phyloP scores from a whole-genome alignment of 129 eudicot genomes.

The Pittosporum tobira region DNA sequence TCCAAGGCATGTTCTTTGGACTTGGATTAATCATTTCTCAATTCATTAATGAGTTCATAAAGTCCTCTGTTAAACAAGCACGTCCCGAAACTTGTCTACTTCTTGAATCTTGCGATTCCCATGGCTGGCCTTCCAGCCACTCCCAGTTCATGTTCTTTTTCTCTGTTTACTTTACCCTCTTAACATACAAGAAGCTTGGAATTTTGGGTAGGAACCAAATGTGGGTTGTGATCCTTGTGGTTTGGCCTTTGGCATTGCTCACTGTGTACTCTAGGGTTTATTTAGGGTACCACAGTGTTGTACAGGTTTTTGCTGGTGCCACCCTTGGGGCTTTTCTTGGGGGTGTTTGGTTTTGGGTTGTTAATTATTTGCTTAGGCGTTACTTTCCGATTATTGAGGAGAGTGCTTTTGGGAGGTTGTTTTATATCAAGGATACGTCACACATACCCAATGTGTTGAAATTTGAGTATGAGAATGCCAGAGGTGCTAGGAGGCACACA shows the following conservation, averaged over 20 bases:
- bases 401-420: conserved; percentile 55
- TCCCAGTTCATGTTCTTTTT: conserved; percentile 89
- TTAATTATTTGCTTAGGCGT: conserved; percentile 32
- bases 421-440: conserved; percentile 78
- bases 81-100: conserved; percentile 66
- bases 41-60: conserved; percentile 56
- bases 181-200: conserved; percentile 37
- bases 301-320: conserved; percentile 85
- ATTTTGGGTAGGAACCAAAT: conserved; percentile 34
- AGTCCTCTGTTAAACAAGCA: conserved; percentile 48
- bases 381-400: conserved; percentile 58
- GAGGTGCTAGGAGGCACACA: conserved; percentile 60
- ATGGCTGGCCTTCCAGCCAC: conserved; percentile 93
- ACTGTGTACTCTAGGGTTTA: conserved; percentile 82
- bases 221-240: conserved; percentile 28
- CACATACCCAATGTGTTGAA: conserved; percentile 70
- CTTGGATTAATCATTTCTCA: conserved; percentile 62
- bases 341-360: conserved; percentile 67
- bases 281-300: conserved; percentile 80
- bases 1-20: conserved; percentile 71
- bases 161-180: conserved; percentile 51
- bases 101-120: conserved; percentile 83
- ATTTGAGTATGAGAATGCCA: conserved; percentile 82
- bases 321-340: conserved; percentile 48
- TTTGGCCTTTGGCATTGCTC: conserved; percentile 64